Conservation (phyloP, 1,284 basidiomycete genomes). For the Fistulinella staudtii region DNA sequence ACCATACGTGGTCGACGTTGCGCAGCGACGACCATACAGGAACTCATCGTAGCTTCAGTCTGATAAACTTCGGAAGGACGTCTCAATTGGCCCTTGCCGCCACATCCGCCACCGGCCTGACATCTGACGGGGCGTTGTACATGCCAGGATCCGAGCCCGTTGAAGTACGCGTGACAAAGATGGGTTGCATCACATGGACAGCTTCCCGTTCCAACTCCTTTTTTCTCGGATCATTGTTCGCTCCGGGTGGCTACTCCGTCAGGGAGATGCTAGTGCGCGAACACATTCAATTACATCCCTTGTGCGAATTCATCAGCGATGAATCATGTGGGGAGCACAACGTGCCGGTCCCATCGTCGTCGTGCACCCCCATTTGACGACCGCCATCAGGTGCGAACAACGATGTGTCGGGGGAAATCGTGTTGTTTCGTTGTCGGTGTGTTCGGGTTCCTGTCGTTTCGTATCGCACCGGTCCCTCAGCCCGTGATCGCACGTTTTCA, state of each 20-base stretch:
- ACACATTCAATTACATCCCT: neutral
- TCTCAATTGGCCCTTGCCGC: neutral
- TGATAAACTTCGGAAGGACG: neutral
- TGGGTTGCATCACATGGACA: neutral
- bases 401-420: neutral
- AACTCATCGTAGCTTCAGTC: slow-evolving; percentile 6
- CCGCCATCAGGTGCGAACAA: slow-evolving; percentile 4
- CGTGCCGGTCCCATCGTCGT: neutral
- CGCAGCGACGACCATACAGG: neutral
- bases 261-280: neutral
- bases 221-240: neutral
- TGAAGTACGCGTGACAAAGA: neutral
- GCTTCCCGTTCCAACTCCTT: slow-evolving; percentile 1
- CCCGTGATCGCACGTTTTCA: neutral
- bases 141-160: neutral
- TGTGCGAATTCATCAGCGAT: slow-evolving; percentile 2
- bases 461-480: slow-evolving; percentile 1
- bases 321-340: neutral
- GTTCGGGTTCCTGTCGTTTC: slow-evolving; percentile 5
- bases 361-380: neutral
- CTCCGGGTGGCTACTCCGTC: neutral
- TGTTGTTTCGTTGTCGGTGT: slow-evolving; percentile 12
- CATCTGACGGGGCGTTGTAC: neutral
- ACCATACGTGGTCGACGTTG: slow-evolving; percentile 9
- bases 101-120: neutral